Evolutionary conservation across 805 yeast genomes (phyloP).

Genomic region (Yarrowia sp.): DNA sequence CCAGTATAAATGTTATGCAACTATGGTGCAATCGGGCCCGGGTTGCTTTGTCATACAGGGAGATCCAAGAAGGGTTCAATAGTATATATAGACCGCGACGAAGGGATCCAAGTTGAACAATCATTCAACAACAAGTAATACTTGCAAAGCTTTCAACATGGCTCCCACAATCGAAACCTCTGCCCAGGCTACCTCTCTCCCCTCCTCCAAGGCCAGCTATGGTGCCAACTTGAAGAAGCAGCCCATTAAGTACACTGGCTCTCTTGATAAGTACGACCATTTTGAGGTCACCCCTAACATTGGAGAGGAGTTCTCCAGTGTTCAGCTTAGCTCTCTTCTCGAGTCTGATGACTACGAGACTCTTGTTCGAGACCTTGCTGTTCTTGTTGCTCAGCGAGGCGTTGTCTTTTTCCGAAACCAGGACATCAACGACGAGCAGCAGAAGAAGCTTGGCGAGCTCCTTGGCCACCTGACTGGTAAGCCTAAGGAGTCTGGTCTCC

Average conservation of each 20-base stretch:
- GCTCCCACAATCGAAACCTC: constrained; percentile 23
- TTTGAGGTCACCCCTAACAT: constrained; percentile 27
- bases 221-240: constrained; percentile 23
- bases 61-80: not conserved
- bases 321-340: constrained; percentile 14
- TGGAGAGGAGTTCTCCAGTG: constrained; percentile 26
- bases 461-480: constrained; percentile 34
- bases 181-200: constrained; percentile 4
- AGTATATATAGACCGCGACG: constrained; percentile 9
- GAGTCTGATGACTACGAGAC: constrained; percentile 21
- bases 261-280: constrained; percentile 25
- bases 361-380: constrained; percentile 42
- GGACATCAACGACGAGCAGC: constrained; percentile 37
- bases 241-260: constrained; percentile 26
- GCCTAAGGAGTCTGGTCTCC: constrained; percentile 35
- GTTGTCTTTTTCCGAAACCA: constrained; percentile 52
- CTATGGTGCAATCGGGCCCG: constrained; percentile 10
- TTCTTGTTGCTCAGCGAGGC: constrained; percentile 46
- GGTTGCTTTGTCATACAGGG: constrained; percentile 8
- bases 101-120: not conserved
- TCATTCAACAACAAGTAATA: constrained; percentile 4
- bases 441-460: constrained; percentile 33
- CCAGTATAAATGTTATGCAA: constrained; percentile 8
- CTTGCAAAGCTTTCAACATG: constrained; percentile 22
- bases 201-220: constrained; percentile 12